Evolutionary conservation across 73 alveolate species (phyloP).

Genomic region (Paramecium biaurelia): DNA sequence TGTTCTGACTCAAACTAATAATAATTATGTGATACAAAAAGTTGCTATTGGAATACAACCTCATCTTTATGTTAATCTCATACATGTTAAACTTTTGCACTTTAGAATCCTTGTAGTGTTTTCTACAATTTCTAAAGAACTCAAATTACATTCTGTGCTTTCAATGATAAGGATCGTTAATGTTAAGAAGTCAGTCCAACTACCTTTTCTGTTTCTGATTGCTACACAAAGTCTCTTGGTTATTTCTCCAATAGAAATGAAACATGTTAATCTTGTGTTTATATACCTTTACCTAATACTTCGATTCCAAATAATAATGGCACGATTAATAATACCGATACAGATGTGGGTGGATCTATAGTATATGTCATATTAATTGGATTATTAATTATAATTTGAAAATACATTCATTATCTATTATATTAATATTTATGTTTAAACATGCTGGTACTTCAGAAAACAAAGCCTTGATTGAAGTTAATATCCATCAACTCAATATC

Average conservation of each 20-base stretch:
- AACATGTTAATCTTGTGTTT: background rate
- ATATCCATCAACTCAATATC: background rate
- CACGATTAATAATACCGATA: background rate
- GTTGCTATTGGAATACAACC: background rate
- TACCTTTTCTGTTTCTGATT: background rate
- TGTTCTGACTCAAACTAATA: background rate
- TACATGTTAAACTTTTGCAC: background rate
- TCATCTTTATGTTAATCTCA: background rate
- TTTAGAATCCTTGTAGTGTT: background rate
- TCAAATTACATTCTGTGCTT: background rate
- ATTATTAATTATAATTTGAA: background rate
- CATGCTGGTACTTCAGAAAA: constrained; percentile 19
- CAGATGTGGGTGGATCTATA: background rate
- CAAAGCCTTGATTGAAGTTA: background rate
- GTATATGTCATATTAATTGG: background rate
- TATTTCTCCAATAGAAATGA: background rate
- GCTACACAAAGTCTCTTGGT: background rate
- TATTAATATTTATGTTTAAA: constrained; percentile 1
- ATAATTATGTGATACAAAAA: background rate
- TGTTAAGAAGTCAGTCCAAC: background rate
- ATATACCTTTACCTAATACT: background rate
- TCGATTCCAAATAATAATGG: background rate
- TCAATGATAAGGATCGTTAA: background rate
- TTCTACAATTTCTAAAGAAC: background rate
- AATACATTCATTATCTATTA: background rate